A percentile compares a stretch with the other conserved stretches of the same genome.
Conservation (phyloP, 108 stramenopile species). For the Nannochloropsis gaditana region DNA sequence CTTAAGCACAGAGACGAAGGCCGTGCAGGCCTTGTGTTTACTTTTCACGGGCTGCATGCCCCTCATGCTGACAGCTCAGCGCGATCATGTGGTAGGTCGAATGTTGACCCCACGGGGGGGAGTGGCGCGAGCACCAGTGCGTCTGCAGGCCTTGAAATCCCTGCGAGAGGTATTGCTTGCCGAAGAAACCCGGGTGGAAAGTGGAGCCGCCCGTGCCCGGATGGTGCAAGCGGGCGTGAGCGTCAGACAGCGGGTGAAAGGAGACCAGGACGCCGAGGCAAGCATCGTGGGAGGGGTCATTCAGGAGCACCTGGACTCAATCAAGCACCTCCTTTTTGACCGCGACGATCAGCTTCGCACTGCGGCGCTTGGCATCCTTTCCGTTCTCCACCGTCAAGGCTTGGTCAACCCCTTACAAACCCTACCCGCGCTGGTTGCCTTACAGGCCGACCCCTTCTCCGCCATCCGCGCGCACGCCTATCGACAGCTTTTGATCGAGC, state of each 20-base stretch:
- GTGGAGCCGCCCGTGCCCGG: slow-evolving; percentile 28
- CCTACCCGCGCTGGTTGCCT: slow-evolving; percentile 39
- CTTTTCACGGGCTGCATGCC: slow-evolving; percentile 18
- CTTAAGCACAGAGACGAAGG: not conserved
- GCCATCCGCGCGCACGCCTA: slow-evolving; percentile 27
- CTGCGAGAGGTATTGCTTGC: slow-evolving; percentile 32
- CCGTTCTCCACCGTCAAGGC: slow-evolving; percentile 32
- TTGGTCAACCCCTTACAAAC: slow-evolving; percentile 37
- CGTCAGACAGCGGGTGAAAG: slow-evolving; percentile 35
- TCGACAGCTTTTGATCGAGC: slow-evolving; percentile 33
- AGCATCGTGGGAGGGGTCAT: slow-evolving; percentile 39
- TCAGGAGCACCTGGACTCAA: slow-evolving; percentile 35
- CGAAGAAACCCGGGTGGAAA: slow-evolving; percentile 37
- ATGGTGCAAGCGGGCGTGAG: slow-evolving; percentile 39
- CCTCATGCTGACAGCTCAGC: not conserved
- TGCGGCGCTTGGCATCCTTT: slow-evolving; percentile 33
- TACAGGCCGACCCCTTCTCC: slow-evolving; percentile 23
- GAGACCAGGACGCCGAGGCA: slow-evolving; percentile 45
- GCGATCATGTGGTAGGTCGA: not conserved
- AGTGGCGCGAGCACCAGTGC: not conserved
- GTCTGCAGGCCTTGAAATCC: slow-evolving; percentile 20
- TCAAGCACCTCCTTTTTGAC: slow-evolving; percentile 29
- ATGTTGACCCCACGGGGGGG: not conserved
- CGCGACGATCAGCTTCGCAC: slow-evolving; percentile 27
- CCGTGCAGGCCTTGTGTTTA: not conserved